Percentiles rank a stretch among this genome's conserved stretches.
phyloP scores from a whole-genome alignment of 331 rosid genomes.

The Malus hybrid region DNA sequence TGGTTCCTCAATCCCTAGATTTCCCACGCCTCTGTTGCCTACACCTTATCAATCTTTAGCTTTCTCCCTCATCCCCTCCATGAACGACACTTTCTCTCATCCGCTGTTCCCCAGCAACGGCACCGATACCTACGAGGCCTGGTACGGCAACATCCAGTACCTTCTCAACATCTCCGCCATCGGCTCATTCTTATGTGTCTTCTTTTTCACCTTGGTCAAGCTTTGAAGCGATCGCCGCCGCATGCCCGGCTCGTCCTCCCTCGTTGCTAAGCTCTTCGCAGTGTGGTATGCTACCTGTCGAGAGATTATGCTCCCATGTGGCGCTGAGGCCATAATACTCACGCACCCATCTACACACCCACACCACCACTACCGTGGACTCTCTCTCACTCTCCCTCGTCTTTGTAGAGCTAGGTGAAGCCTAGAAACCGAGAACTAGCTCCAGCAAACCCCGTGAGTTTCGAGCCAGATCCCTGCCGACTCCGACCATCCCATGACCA shows the following conservation, averaged over 20 bases:
- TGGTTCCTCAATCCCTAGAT: too few species aligned
- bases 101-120: constrained; percentile 50
- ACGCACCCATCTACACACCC: too few species aligned
- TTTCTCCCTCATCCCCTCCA: too few species aligned
- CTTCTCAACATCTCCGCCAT: constrained; percentile 78
- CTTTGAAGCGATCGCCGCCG: constrained; percentile 94
- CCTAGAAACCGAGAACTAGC: too few species aligned
- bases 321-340: constrained; percentile 62
- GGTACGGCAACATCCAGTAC: constrained; percentile 93
- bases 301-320: constrained; percentile 82
- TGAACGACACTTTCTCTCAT: constrained; percentile 20
- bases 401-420: too few species aligned
- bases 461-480: too few species aligned
- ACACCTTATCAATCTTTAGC: too few species aligned
- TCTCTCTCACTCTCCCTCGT: too few species aligned
- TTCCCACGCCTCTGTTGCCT: too few species aligned
- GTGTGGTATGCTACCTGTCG: constrained; percentile 92
- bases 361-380: too few species aligned
- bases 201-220: constrained; percentile 73
- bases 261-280: constrained; percentile 72
- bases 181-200: constrained; percentile 64
- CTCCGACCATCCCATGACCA: too few species aligned
- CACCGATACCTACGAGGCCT: constrained; percentile 21
- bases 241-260: constrained; percentile 81
- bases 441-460: too few species aligned